Evolutionary conservation across 2,329 filamentous ascomycete genomes (phyloP).

Genomic region (Fusarium decemcellulare): DNA sequence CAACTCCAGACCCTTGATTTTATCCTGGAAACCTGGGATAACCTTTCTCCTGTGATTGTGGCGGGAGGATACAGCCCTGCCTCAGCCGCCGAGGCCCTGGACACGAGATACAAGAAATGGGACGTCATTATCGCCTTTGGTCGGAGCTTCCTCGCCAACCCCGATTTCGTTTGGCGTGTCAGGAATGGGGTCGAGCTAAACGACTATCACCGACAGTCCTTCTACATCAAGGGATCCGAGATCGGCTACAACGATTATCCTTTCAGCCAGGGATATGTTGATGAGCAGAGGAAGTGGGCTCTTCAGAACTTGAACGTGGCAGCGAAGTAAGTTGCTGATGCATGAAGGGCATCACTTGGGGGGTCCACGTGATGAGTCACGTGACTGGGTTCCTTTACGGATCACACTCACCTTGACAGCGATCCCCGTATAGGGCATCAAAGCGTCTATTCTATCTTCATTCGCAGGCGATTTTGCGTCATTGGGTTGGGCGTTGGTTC

Average conservation of each 20-base stretch:
- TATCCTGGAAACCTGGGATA: conserved; percentile 49
- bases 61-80: conserved; percentile 44
- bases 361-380: too few relatives aligned
- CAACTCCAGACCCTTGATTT: conserved; percentile 48
- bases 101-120: conserved; percentile 46
- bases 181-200: conserved; percentile 42
- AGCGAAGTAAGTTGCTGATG: conserved; percentile 6
- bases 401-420: too few relatives aligned
- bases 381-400: too few relatives aligned
- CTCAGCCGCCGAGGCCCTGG: conserved; percentile 34
- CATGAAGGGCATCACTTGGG: too few relatives aligned
- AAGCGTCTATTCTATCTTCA: too few relatives aligned
- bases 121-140: conserved; percentile 50
- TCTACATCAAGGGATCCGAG: conserved; percentile 40
- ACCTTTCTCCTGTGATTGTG: conserved; percentile 47
- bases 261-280: conserved; percentile 27
- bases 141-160: conserved; percentile 47
- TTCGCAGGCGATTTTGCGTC: too few relatives aligned
- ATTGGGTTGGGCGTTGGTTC: too few relatives aligned
- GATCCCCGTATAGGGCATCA: too few relatives aligned
- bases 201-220: conserved; percentile 44
- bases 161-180: conserved; percentile 47
- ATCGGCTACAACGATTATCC: conserved; percentile 42
- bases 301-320: conserved; percentile 10
- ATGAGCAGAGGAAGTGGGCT: conserved; percentile 25